Base-by-base conservation (phyloP, 148 eudicot genomes). In the Salicornia ramosissima region DNA sequence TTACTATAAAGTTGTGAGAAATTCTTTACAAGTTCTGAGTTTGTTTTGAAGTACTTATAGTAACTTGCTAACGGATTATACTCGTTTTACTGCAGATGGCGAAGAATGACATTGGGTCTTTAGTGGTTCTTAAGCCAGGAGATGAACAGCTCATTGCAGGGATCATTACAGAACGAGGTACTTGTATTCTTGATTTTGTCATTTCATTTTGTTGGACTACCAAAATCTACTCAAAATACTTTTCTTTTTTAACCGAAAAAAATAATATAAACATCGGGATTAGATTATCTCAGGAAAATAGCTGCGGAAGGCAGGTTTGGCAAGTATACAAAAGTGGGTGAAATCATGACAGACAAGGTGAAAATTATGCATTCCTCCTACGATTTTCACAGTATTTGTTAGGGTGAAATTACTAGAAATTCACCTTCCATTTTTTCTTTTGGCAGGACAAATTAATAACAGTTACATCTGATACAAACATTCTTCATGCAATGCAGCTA, bases 321-420 rank as follows among this genome's bases (percentile, higher is more conserved):
- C 31, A 87, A 87, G 77, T 73, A 76, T 71, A 92, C 93, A 24
- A 85, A 75, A 78, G 97, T 92, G 47, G 82, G 81, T 4, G 96
- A 89, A 62, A 80, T 92, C 77, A 89, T 89, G 96, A 89, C 97
- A n/a, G 83, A 80, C 13, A 81, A 82, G 96, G 97, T 91, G 73
- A 70, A 53, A 22, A 16, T 13, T 25, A 4, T 11, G 24, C 33
- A 12, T 43, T 10, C 66, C 5, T 19, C 16, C 1, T 49, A 9
- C 16, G 15, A 39, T 13, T 62, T 21, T 62, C 25, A 19, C 21
- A 19, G 0, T 4, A n/a, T 62, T 36, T 34, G 28, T 10, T 62
- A 13, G 28, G 28, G 18, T n/a, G 19, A 14, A 14, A 28, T 15
- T 57, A 16, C 16, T 28, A 15, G 5, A 1, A 0, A 25, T 43